Evolutionary conservation across 441 rosid species (phyloP).

Genomic region (Aleurites moluccanus): DNA sequence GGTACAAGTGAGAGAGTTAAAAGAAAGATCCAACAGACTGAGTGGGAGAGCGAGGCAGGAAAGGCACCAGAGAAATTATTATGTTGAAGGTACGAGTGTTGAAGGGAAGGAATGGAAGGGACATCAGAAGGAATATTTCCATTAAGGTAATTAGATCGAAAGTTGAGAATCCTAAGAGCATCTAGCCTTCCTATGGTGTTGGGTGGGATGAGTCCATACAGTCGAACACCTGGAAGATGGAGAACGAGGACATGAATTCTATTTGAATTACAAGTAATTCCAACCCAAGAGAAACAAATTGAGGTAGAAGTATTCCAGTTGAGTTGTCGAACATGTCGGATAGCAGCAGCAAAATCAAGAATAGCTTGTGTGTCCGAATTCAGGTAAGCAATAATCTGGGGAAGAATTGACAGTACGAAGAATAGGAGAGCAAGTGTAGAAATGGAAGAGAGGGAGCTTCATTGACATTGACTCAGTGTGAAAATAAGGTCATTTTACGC

Average conservation of each 20-base stretch:
- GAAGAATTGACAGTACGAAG: conserved; percentile 22
- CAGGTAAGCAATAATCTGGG: conserved; percentile 52
- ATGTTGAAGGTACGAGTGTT: conserved; percentile 57
- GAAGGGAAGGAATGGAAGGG: conserved; percentile 55
- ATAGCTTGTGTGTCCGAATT: conserved; percentile 68
- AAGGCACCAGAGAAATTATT: conserved; percentile 57
- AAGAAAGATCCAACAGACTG: conserved; percentile 62
- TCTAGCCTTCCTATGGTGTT: conserved; percentile 58
- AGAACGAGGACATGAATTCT: conserved; percentile 48
- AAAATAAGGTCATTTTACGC: conserved; percentile 8
- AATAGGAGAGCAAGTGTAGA: conserved; percentile 27
- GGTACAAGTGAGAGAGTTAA: conserved; percentile 57
- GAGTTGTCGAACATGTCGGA: conserved; percentile 57
- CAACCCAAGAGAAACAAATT: conserved; percentile 77
- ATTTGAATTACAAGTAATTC: conserved; percentile 55
- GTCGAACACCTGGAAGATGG: conserved; percentile 77
- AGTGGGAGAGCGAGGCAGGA: conserved; percentile 50
- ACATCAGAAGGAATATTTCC: conserved; percentile 73
- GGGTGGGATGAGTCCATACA: conserved; percentile 63
- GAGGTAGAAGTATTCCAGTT: conserved; percentile 64
- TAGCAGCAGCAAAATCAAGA: conserved; percentile 48
- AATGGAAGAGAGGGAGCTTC: conserved; percentile 34
- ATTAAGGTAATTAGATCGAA: conserved; percentile 65
- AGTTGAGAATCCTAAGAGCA: conserved; percentile 70
- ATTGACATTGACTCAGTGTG: conserved; percentile 19